Evolutionary conservation across 2,329 filamentous ascomycete genomes (phyloP), one percentile per base, ranked within the genome.

Genomic region (Aspergillus ruber): DNA sequence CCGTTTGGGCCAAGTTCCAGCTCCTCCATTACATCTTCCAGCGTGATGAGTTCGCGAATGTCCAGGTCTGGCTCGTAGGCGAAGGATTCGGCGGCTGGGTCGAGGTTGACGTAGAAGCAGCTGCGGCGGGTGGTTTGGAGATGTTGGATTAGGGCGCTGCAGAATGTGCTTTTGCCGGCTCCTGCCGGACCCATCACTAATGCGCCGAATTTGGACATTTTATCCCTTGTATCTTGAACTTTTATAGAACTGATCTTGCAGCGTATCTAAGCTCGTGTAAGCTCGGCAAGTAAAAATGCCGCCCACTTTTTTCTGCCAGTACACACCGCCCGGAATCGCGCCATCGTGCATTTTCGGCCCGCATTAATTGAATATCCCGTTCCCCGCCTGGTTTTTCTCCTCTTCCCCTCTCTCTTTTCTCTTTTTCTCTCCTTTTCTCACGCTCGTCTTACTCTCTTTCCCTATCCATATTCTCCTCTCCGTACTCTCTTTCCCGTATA

Each of bases 111-210:
- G 72, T 97, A 98, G 78, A 94, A 95, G 70, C 87, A 88, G 43
- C 90, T 94, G n/a, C 90, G 87, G 47, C 88, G 87, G 70, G 88
- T 90, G 65, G 90, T 86, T 60, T 88, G 84, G 21, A 97, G 84
- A 64, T 97, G 89, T 51, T 93, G 90, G 66, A 97, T 96, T 60
- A 98, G 80, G 58, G 89, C 83, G 49, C 88, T 85, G 76, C 90
- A 96, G 71, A 98, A 98, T 52, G 93, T 98, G 23, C 90, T 94
- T 81, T 95, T 98, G 73, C 93, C 93, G 18, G 90, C 90, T 57
- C 90, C 93, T 17, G 93, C 91, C 51, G 91, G 93, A 67, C 93
- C 93, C 86, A 97, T 95, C 51, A 97, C 85, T 71, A 97, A 84
- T 56, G 88, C 84, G 45, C 93, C 93, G 66, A 90, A 97, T 71